phyloP scores from a whole-genome alignment of 1,139 yeast genomes.

The Sporopachydermia cereana region DNA sequence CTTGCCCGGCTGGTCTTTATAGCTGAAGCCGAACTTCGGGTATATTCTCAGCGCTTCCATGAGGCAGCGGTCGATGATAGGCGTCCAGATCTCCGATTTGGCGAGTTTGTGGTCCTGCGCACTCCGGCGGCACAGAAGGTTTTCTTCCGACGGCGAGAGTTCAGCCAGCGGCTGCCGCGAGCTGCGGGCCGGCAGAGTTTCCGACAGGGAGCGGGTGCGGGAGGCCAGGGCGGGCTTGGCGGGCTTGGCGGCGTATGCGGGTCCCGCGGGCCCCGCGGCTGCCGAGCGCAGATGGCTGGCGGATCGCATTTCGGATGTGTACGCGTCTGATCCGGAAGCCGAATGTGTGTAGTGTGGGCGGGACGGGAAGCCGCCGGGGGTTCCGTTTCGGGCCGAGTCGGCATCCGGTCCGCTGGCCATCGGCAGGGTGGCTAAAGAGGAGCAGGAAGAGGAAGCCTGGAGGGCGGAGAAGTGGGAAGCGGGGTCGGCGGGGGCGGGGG shows the following conservation, averaged over 20 bases:
- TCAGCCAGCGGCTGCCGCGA: background rate
- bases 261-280: background rate
- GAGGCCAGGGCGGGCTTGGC: background rate
- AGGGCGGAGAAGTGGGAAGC: background rate
- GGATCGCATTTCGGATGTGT: background rate
- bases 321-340: no score
- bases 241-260: background rate
- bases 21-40: background rate
- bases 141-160: background rate
- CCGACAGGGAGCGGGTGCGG: slow-evolving; percentile 4
- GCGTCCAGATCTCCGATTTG: slow-evolving; percentile 3
- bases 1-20: background rate
- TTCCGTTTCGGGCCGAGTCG: background rate
- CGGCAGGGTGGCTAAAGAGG: background rate
- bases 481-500: background rate
- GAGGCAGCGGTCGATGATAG: background rate
- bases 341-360: no score
- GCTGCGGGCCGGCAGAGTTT: background rate
- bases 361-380: no score
- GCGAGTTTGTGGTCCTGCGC: background rate
- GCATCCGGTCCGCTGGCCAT: no score
- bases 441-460: background rate
- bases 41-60: background rate
- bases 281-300: background rate
- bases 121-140: background rate